Percentiles rank a stretch among this genome's conserved stretches.
phyloP scores from a whole-genome alignment of 352 stramenopile genomes.

The Globisporangium megalacanthum region DNA sequence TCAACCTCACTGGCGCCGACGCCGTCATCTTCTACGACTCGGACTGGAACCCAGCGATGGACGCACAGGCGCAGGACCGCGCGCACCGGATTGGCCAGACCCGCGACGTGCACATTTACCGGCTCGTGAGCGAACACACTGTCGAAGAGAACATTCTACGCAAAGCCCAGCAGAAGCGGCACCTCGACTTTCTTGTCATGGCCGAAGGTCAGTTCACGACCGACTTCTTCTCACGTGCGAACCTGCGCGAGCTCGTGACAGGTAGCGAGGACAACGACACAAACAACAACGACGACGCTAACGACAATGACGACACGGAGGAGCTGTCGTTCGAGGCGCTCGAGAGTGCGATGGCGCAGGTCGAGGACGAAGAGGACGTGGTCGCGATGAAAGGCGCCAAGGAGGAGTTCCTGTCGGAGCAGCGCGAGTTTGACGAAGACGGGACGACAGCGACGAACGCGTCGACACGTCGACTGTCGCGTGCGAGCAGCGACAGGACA shows the following conservation, averaged over 20 bases:
- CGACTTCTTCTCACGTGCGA: constrained; percentile 83
- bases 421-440: constrained; percentile 64
- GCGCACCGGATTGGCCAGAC: constrained; percentile 98
- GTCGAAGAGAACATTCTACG: constrained; percentile 99
- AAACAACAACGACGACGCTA: constrained; percentile 16
- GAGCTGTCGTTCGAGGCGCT: constrained; percentile 69
- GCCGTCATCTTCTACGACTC: constrained; percentile 92
- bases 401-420: constrained; percentile 49
- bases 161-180: constrained; percentile 97
- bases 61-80: constrained; percentile 94
- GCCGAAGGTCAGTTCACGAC: constrained; percentile 64
- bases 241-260: constrained; percentile 89
- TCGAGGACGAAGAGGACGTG: constrained; percentile 96
- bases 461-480: background rate
- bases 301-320: constrained; percentile 32
- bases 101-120: constrained; percentile 98
- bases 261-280: constrained; percentile 21
- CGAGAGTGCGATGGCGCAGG: constrained; percentile 90
- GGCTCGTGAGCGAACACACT: constrained; percentile 95
- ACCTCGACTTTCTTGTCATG: constrained; percentile 95
- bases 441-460: background rate
- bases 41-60: constrained; percentile 94
- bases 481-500: constrained; percentile 6
- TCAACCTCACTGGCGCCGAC: constrained; percentile 98
- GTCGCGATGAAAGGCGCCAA: constrained; percentile 85